A percentile compares a stretch with the other conserved stretches of the same genome.
Evolutionary conservation across 164 flowering plant species (phyloP).

Genomic region (Vitis rotundifolia): DNA sequence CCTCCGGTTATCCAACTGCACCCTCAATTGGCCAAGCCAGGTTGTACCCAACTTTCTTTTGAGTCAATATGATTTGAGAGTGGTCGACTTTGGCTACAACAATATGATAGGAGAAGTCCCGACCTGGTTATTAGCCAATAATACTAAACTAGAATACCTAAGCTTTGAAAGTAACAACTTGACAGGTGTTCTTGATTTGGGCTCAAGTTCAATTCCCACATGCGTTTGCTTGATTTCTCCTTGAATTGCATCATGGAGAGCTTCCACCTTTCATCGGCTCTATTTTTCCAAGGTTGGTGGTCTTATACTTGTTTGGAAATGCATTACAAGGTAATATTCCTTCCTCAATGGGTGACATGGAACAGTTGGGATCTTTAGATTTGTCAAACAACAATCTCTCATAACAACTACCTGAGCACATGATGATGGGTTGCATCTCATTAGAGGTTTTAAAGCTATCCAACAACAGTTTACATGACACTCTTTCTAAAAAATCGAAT

Average conservation of each 20-base stretch:
- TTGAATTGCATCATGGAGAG: slow-evolving; percentile 8
- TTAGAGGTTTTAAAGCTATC: background rate
- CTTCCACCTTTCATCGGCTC: background rate
- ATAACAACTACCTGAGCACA: background rate
- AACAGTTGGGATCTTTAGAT: background rate
- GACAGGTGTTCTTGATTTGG: slow-evolving; percentile 6
- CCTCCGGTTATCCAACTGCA: too few species aligned
- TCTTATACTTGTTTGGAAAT: slow-evolving; percentile 1
- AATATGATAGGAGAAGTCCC: slow-evolving; percentile 10
- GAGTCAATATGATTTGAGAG: slow-evolving; percentile 5
- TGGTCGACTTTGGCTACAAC: slow-evolving; percentile 4
- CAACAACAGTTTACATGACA: background rate
- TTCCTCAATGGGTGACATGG: slow-evolving; percentile 3
- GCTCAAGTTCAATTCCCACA: background rate
- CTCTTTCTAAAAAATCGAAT: background rate
- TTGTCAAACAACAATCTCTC: background rate
- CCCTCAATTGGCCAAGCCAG: too few species aligned
- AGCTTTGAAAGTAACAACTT: background rate
- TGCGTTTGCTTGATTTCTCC: background rate
- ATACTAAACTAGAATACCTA: background rate
- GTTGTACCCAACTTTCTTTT: slow-evolving; percentile 14
- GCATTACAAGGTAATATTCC: background rate
- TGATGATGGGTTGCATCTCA: background rate
- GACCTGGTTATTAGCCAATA: slow-evolving; percentile 22
- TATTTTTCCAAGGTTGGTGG: background rate